Conservation (phyloP, 2,329 filamentous ascomycete species). For the Colletotrichum falcatum region DNA sequence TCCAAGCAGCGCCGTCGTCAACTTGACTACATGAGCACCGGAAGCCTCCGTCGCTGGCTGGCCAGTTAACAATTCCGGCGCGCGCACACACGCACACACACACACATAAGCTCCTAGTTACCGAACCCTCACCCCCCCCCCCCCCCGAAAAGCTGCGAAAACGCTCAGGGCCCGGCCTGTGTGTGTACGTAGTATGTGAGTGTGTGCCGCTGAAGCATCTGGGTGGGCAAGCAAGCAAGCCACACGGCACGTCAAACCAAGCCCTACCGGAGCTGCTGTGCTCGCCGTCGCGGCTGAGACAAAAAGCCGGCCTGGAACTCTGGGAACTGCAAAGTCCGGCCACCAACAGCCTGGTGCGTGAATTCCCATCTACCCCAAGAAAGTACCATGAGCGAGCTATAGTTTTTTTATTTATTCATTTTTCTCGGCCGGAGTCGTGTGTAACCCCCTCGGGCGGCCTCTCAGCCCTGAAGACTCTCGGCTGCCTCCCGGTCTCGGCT, state of each 20-base stretch:
- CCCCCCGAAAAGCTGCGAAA: background rate
- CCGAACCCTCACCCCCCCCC: background rate
- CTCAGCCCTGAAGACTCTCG: no score
- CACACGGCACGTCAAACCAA: conserved; percentile 18
- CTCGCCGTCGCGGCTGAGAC: conserved; percentile 15
- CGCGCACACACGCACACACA: no score
- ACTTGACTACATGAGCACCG: background rate
- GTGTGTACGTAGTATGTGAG: no score
- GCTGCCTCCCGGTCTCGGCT: background rate
- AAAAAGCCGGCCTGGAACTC: background rate
- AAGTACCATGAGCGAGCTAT: no score
- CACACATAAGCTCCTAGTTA: background rate
- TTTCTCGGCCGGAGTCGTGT: no score
- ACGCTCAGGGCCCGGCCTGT: background rate
- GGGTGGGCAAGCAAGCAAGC: conserved; percentile 23
- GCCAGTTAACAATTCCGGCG: no score
- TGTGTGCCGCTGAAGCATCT: conserved; percentile 3
- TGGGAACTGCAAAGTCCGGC: no score
- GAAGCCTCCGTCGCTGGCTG: background rate
- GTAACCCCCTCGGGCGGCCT: no score
- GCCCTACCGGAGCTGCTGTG: conserved; percentile 10
- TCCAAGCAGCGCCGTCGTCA: background rate
- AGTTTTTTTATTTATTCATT: no score
- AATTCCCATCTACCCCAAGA: no score
- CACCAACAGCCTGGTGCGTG: no score